Base-by-base conservation (phyloP, 345 rosid species). In the Cardamine resedifolia region DNA sequence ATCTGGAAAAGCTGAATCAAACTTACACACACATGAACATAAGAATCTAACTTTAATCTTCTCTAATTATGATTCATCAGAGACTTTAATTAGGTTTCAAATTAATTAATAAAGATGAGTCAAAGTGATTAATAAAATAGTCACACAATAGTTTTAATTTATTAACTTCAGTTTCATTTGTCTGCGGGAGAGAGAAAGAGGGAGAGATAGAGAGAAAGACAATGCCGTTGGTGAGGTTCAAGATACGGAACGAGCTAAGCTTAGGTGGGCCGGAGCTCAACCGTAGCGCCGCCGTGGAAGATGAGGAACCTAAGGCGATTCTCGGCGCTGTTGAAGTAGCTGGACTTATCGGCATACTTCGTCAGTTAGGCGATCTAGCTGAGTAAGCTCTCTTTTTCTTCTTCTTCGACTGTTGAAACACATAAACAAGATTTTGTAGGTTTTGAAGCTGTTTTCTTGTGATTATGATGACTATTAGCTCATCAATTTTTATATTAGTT, bases 331-430 rank as follows among this genome's bases (percentile, higher is more conserved):
- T 88, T 51, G 87, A 93, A 14, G 97, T 90, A 4, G 85, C 97
- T 27, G 97, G 96, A 5, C 91, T 95, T 64, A 92, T 90, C 72
- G 99, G 99, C 66, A 86, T 95, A 86, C 89, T 95, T 86, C 96
- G 97, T 45, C 99, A 91, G 73, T 71, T 91, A 57, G 97, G 99
- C 86, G 99, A 95, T 82, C 97, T 95, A 57, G 95, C 99, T 51
- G 97, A 95, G 99, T 95, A 80, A 50, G 91, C 78, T 48, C 6
- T 34, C 7, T 4, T 30, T 51, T 67, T 21, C 55, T 44, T 21
- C 55, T 44, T 20, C 18, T 18, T 51, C 16, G 2, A 59, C 15
- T 58, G 23, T 49, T 48, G 1, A 9, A 11, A 65, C 9, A 24
- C n/a, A 4, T 1, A 34, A 2, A 10, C 15, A 21, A 38, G 58